Conservation (phyloP, 2,329 filamentous ascomycete genomes). For the Escovopsis sp. region DNA sequence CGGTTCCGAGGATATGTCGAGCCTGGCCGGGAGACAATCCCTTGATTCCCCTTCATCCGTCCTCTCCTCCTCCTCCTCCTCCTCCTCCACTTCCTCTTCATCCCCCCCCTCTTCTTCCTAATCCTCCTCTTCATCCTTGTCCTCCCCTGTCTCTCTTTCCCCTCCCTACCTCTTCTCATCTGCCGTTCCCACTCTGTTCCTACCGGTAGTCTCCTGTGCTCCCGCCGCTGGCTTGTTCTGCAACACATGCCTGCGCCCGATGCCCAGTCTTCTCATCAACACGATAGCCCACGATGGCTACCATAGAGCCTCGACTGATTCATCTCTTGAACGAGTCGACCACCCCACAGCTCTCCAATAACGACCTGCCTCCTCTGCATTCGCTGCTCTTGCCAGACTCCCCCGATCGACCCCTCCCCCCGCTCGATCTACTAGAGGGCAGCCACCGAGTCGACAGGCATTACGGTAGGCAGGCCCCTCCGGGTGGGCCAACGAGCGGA, state of each 20-base stretch:
- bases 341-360: constrained; percentile 31
- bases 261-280: constrained; percentile 12
- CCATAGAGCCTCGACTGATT: constrained; percentile 53
- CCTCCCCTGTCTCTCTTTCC: not conserved
- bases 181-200: not conserved
- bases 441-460: constrained; percentile 25
- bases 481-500: not conserved
- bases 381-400: constrained; percentile 28
- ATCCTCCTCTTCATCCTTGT: not conserved
- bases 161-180: not conserved
- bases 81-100: not conserved
- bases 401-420: constrained; percentile 32
- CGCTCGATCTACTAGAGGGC: constrained; percentile 37
- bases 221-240: not conserved
- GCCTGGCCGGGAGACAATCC: not conserved
- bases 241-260: constrained; percentile 13
- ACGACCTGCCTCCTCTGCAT: constrained; percentile 41
- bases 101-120: not conserved
- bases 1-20: constrained; percentile 1
- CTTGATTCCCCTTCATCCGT: not conserved
- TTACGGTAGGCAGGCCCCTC: constrained; percentile 3
- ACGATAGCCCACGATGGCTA: constrained; percentile 38
- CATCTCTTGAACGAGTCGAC: constrained; percentile 46
- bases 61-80: not conserved
- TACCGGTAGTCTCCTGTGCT: not conserved